phyloP scores from a whole-genome alignment of 2,329 filamentous ascomycete genomes.

The Aspergillus tanneri region DNA sequence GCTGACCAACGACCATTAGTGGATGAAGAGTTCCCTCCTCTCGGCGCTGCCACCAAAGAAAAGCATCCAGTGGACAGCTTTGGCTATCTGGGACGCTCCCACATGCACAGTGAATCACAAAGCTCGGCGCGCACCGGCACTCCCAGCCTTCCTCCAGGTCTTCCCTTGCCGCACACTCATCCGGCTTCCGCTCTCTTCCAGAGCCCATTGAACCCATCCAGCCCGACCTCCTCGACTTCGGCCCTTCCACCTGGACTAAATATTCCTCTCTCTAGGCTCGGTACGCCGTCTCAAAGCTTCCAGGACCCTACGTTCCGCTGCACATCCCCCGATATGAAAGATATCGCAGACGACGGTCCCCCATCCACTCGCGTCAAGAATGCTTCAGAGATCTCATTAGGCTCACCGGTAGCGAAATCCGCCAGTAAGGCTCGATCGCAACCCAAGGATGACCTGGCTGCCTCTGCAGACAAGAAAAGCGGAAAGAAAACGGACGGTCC shows the following conservation, averaged over 20 bases:
- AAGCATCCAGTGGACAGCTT: constrained; percentile 35
- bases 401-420: constrained; percentile 41
- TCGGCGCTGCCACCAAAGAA: constrained; percentile 41
- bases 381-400: constrained; percentile 41
- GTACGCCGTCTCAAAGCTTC: constrained; percentile 30
- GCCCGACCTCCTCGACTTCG: constrained; percentile 30
- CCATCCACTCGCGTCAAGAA: constrained; percentile 30
- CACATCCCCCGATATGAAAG: constrained; percentile 29
- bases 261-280: constrained; percentile 25
- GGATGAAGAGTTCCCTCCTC: constrained; percentile 49
- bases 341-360: constrained; percentile 20
- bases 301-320: constrained; percentile 25
- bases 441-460: constrained; percentile 21
- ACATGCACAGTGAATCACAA: constrained; percentile 33
- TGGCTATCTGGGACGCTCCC: constrained; percentile 38
- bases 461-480: constrained; percentile 20
- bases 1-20: constrained; percentile 38
- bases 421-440: constrained; percentile 29
- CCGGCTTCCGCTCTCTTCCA: constrained; percentile 36
- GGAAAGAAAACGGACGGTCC: constrained; percentile 8
- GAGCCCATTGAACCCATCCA: constrained; percentile 31
- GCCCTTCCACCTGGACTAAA: constrained; percentile 31
- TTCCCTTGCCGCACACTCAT: constrained; percentile 44
- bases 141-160: constrained; percentile 42
- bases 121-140: constrained; percentile 37